These are phyloP conservation scores for Backusella mclennaniae DNA, from an alignment of 192 early-diverging fungal species.

Conservation along the genomic window DNA sequence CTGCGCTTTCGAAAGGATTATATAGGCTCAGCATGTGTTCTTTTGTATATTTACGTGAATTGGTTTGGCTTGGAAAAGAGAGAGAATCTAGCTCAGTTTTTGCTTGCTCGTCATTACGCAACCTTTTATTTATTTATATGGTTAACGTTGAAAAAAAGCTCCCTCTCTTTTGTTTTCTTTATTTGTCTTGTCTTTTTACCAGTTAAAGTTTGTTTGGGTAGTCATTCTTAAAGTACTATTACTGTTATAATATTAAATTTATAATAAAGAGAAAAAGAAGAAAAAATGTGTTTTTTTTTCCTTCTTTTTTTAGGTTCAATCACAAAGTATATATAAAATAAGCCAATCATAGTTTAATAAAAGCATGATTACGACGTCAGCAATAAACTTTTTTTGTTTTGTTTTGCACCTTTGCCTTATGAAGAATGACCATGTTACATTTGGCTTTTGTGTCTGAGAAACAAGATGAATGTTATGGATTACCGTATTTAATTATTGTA, in stretches of 20 bases:
- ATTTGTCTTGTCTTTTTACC: constrained; percentile 6
- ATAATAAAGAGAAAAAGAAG: background rate
- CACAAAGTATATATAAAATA: background rate
- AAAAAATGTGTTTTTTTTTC: background rate
- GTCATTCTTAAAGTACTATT: background rate
- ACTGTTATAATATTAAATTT: background rate
- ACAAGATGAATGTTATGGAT: background rate
- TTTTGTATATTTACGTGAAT: constrained; percentile 69
- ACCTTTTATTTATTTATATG: background rate
- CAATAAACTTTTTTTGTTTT: background rate
- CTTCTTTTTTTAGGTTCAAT: background rate
- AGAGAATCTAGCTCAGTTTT: background rate
- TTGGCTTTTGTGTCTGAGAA: background rate
- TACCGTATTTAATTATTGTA: background rate
- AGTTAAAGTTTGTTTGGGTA: constrained; percentile 18
- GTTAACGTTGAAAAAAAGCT: background rate
- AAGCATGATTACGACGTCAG: constrained; percentile 8
- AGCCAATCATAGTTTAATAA: background rate
- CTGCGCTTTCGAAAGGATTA: constrained; percentile 50
- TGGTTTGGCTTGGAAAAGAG: constrained; percentile 10
- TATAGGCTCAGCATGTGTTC: constrained; percentile 72
- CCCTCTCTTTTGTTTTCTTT: background rate
- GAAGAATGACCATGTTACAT: background rate
- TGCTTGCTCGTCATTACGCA: background rate
- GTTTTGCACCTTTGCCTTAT: background rate